A percentile compares a stretch with the other conserved stretches of the same genome.
These are phyloP conservation scores for Allomyces javanicus DNA, from an alignment of 192 early-diverging fungal species.

Conservation along the genomic window DNA sequence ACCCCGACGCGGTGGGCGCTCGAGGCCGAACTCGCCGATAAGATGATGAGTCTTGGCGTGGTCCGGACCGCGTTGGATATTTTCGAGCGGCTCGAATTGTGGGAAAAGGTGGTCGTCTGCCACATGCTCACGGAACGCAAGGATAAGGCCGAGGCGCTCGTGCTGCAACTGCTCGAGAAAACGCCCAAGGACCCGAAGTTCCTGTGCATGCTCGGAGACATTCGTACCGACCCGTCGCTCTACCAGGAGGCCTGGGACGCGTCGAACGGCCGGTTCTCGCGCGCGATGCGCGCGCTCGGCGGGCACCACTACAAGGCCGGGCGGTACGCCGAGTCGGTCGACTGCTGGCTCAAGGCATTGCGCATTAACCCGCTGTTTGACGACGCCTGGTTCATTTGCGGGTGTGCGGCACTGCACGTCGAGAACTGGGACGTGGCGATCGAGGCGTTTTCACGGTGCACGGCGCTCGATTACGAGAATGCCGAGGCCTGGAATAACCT, in stretches of 20 bases:
- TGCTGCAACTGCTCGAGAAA: slow-evolving; percentile 38
- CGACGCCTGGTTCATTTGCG: slow-evolving; percentile 88
- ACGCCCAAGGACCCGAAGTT: slow-evolving; percentile 62
- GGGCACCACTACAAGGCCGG: slow-evolving; percentile 47
- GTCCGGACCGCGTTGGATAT: slow-evolving; percentile 82
- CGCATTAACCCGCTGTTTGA: slow-evolving; percentile 85
- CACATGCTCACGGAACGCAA: slow-evolving; percentile 65
- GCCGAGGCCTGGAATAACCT: slow-evolving; percentile 97
- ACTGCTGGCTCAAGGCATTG: slow-evolving; percentile 63
- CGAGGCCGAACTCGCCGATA: slow-evolving; percentile 74
- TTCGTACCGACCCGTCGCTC: slow-evolving; percentile 47
- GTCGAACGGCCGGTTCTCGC: slow-evolving; percentile 56
- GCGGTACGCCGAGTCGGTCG: slow-evolving; percentile 42
- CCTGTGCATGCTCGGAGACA: slow-evolving; percentile 76
- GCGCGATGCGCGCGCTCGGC: slow-evolving; percentile 90
- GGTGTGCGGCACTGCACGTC: slow-evolving; percentile 72
- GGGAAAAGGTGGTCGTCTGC: slow-evolving; percentile 85
- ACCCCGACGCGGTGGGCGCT: slow-evolving; percentile 90
- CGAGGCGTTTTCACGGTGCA: slow-evolving; percentile 54
- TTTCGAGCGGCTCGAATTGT: slow-evolving; percentile 80
- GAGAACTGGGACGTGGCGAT: slow-evolving; percentile 56
- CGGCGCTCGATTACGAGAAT: slow-evolving; percentile 52
- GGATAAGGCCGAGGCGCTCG: slow-evolving; percentile 68
- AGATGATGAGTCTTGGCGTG: slow-evolving; percentile 69
- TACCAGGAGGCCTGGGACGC: slow-evolving; percentile 82